phyloP scores from a whole-genome alignment of 208 protist genomes.

The Leishmania tropica region DNA sequence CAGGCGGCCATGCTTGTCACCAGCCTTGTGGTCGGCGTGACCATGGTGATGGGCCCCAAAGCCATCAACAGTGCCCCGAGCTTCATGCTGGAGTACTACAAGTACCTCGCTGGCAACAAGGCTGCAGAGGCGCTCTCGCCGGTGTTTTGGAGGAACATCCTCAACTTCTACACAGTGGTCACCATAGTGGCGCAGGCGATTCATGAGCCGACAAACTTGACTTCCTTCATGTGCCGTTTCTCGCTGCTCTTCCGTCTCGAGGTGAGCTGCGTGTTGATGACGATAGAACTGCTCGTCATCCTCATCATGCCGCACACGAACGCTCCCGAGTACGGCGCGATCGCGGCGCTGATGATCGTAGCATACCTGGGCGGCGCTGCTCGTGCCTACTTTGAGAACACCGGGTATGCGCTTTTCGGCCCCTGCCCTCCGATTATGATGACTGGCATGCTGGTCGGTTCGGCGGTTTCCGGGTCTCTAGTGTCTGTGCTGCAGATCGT shows the following conservation, averaged over 20 bases:
- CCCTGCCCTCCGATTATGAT: conserved; percentile 71
- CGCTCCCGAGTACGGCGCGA: conserved; percentile 46
- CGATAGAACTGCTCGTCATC: conserved; percentile 69
- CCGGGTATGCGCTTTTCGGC: conserved; percentile 88
- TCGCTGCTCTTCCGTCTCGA: conserved; percentile 66
- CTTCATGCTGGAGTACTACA: conserved; percentile 89
- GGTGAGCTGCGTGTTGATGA: conserved; percentile 51
- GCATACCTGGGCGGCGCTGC: conserved; percentile 62
- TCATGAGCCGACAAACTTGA: conserved; percentile 72
- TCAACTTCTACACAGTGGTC: conserved; percentile 83
- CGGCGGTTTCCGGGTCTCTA: conserved; percentile 56
- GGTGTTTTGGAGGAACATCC: conserved; percentile 71
- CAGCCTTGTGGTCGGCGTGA: conserved; percentile 75
- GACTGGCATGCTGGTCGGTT: conserved; percentile 75
- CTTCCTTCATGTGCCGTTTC: conserved; percentile 74
- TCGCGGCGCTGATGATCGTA: conserved; percentile 70
- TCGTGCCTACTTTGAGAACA: conserved; percentile 88
- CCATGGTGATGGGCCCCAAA: conserved; percentile 91
- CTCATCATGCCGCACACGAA: conserved; percentile 52
- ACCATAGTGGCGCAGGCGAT: conserved; percentile 79
- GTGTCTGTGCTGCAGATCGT: conserved; percentile 80
- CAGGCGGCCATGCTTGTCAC: conserved; percentile 66
- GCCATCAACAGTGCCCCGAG: conserved; percentile 82
- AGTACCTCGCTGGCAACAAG: conserved; percentile 55
- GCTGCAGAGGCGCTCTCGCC: conserved; percentile 32